Base-by-base conservation (phyloP, 345 rosid species). In the Erucastrum elatum region DNA sequence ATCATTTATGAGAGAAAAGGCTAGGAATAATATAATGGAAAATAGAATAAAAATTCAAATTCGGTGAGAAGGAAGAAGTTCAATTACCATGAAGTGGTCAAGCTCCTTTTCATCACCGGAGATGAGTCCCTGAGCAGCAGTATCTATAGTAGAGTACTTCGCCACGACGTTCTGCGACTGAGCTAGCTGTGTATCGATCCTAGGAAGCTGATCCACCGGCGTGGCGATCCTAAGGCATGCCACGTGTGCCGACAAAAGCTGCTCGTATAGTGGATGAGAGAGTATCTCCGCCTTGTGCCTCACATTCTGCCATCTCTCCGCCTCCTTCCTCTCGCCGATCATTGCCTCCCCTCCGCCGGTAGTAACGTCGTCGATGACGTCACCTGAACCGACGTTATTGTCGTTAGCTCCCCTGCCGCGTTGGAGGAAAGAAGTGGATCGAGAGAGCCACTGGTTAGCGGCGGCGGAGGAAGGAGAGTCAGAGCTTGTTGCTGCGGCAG, bases 151-250 rank as follows among this genome's bases (percentile, higher is more conserved):
- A 6, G 98, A 90, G 89, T 93, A 96, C 86, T 96, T 96, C 29
- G 90, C 81, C 66, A 90, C 97, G 5, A 96, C 96, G 55, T 93
- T 87, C 82, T 91, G 99, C 31, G 99, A 91, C 92, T 96, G 94
- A 66, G 94, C 96, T 8, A 96, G 84, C 84, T 96, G 99, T 2
- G 97, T 92, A 51, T 96, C 99, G 51, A 96, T 96, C 87, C 97
- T 87, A 29, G 97, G 98, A 79, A 93, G 81, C 87, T 92, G 98
- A 83, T 94, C 98, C 13, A 94, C 98, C 55, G 98, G 98, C 58
- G 98, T 94, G n/a, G 98, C 98, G 61, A 94, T 88, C 82, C 98
- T 82, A 21, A 94, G 80, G 10, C 97, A 92, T 15, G 98, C 88
- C 70, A 91, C 98, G 85, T 93, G 98, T 16, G 98, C 95, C 17